Percentiles rank a stretch among this genome's conserved stretches.
Evolutionary conservation across 2,329 filamentous ascomycete genomes (phyloP).

Genomic region (Alternaria brassicicola): DNA sequence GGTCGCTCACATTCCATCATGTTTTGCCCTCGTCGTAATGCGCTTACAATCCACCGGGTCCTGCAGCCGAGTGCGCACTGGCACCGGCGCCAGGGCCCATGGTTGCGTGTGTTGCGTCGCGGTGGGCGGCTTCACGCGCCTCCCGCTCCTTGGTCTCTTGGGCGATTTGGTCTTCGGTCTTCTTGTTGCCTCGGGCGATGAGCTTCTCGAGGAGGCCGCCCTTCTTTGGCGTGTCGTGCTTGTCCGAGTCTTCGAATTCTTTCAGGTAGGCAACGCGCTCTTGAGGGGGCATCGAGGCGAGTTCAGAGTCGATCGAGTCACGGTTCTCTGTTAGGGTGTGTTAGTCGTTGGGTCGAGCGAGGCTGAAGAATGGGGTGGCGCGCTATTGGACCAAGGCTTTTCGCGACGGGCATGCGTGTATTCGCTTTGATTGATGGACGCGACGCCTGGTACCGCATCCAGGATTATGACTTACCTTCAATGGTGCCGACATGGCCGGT

Average conservation of each 20-base stretch:
- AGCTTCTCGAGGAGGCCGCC: conserved; percentile 42
- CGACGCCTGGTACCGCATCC: not conserved
- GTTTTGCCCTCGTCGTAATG: not conserved
- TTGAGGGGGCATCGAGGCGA: conserved; percentile 40
- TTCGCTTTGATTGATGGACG: not conserved
- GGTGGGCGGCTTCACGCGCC: conserved; percentile 16
- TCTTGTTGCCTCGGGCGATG: conserved; percentile 45
- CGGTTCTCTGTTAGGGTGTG: conserved; percentile 32
- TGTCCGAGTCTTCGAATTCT: conserved; percentile 46
- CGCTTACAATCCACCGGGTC: conserved; percentile 18
- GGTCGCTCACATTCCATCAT: not conserved
- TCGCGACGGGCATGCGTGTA: not conserved
- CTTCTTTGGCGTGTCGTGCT: conserved; percentile 39
- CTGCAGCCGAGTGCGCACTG: conserved; percentile 23
- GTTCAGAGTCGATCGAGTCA: conserved; percentile 41
- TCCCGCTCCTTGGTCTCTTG: conserved; percentile 34
- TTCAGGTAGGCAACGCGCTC: conserved; percentile 45
- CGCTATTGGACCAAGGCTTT: not conserved
- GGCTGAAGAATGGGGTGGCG: not conserved
- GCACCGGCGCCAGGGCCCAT: conserved; percentile 23
- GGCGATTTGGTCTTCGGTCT: conserved; percentile 42
- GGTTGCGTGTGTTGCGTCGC: conserved; percentile 19
- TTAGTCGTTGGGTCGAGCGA: not conserved
- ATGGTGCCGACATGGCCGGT: conserved; percentile 25
- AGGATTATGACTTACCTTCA: conserved; percentile 22